Base-by-base conservation (phyloP, 1,139 yeast species). In the Candida labiduridarum region DNA sequence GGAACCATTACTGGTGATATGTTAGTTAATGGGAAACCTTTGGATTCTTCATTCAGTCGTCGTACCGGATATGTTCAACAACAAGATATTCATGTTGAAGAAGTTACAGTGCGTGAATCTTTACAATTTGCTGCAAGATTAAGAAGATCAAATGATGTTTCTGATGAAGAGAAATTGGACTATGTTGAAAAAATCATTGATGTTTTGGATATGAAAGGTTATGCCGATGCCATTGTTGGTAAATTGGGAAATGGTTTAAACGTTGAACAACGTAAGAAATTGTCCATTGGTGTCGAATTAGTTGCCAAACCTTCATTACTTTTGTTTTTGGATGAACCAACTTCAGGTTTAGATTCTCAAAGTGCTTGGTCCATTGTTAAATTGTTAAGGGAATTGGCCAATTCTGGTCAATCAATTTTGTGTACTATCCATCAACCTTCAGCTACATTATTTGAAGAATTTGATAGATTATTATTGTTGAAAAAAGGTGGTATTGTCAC, bases 271-370 rank as follows among this genome's bases (percentile, higher is more conserved):
- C 72, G 87, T 59, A 84, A 84, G 71, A 82, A 82, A 62, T 67
- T 84, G 55, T 80, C 88, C 22, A 84, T 85, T 67, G 90, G 96
- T 57, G 95, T 90, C 51, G 96, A 90, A 63, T 73, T 90, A 52
- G 95, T 90, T 42, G 96, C 96, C 25, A 89, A 87, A 65, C 96
- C 97, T 4, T 85, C 86, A 57, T 74, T 90, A 51, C 72, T 90
- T 54, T 73, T 90, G 50, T 90, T 90, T 69, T 78, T 90, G 62
- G 97, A 90, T 71, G 97, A 90, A 66, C 97, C 97, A 9, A 90
- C 97, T 19, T 89, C 96, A 6, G 97, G 97, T 63, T 76, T 90
- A 58, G 96, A 90, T 65, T 89, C 96, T 22, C 96, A 89, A 69
- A 87, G 96, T 50, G 96, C 96, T 8, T 88, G 96, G 96, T 83